Evolutionary conservation across 179 eudicot species (phyloP).

Genomic region (Gypsophila paniculata): DNA sequence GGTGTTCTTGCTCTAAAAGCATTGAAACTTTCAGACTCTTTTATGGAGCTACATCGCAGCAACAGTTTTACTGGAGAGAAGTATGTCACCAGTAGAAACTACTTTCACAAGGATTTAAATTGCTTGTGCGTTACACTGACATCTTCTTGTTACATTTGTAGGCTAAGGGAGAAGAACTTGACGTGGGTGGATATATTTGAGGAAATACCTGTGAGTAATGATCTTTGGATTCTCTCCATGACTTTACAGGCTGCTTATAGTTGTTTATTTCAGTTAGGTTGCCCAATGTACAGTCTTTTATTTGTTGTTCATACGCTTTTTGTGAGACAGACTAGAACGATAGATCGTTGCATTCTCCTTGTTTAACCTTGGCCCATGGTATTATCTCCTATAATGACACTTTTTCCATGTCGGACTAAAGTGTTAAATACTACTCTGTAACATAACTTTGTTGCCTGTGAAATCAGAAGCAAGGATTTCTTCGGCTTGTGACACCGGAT

Average conservation of each 20-base stretch:
- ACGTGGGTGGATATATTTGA: conserved; percentile 96
- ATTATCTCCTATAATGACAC: neutral
- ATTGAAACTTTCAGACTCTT: conserved; percentile 89
- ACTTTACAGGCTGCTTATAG: neutral
- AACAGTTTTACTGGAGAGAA: conserved; percentile 93
- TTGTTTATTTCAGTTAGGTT: neutral
- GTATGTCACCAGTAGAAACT: conserved; percentile 34
- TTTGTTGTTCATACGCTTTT: neutral
- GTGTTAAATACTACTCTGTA: too few species aligned
- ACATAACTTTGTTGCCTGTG: too few species aligned
- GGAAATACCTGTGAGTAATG: conserved; percentile 83
- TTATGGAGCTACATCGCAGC: conserved; percentile 89
- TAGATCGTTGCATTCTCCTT: neutral
- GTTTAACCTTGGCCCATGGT: neutral
- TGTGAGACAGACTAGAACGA: neutral
- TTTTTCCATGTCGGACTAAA: too few species aligned
- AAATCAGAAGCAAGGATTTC: too few species aligned
- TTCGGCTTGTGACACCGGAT: too few species aligned
- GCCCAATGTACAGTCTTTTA: neutral
- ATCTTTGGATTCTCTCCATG: conserved; percentile 11
- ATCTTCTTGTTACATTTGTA: conserved; percentile 28
- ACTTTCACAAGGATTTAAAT: neutral
- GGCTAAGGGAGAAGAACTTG: conserved; percentile 94
- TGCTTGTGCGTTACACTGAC: conserved; percentile 5
- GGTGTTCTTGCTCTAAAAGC: conserved; percentile 95